These are phyloP conservation scores for Gnaphalium uliginosum DNA, from an alignment of 129 eudicot species.

Conservation along the genomic window DNA sequence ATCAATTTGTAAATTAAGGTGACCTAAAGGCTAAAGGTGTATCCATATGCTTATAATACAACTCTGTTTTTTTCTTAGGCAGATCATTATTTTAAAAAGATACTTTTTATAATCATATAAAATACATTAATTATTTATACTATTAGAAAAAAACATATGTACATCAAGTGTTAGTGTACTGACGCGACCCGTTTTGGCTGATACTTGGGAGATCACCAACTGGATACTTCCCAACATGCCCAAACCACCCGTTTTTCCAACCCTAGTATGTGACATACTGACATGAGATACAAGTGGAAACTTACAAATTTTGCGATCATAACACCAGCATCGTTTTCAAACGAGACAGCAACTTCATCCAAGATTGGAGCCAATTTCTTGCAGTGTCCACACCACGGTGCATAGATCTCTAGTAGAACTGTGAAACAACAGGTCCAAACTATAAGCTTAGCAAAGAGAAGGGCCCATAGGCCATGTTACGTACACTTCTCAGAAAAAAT, in stretches of 20 bases:
- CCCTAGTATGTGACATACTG: neutral
- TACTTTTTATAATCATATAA: too few relatives aligned
- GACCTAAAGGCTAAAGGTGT: neutral
- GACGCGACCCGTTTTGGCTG: neutral
- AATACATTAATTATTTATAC: neutral
- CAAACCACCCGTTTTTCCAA: neutral
- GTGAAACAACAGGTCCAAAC: conserved; percentile 23
- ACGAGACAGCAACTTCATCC: conserved; percentile 89
- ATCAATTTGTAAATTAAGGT: too few relatives aligned
- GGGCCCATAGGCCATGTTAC: neutral
- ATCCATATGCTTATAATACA: neutral
- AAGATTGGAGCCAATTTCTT: conserved; percentile 86
- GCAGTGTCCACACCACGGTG: conserved; percentile 99
- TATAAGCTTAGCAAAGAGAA: conserved; percentile 1
- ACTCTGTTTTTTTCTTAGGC: neutral
- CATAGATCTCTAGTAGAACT: conserved; percentile 88
- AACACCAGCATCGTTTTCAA: conserved; percentile 63
- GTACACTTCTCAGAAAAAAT: neutral
- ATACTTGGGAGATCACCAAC: neutral
- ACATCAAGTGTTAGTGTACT: neutral
- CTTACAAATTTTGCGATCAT: conserved; percentile 85
- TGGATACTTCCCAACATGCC: neutral
- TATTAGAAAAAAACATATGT: neutral
- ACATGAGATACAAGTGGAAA: neutral
- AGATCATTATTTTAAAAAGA: neutral